Conservation (phyloP, 345 rosid species). For the Linum lewisii region DNA sequence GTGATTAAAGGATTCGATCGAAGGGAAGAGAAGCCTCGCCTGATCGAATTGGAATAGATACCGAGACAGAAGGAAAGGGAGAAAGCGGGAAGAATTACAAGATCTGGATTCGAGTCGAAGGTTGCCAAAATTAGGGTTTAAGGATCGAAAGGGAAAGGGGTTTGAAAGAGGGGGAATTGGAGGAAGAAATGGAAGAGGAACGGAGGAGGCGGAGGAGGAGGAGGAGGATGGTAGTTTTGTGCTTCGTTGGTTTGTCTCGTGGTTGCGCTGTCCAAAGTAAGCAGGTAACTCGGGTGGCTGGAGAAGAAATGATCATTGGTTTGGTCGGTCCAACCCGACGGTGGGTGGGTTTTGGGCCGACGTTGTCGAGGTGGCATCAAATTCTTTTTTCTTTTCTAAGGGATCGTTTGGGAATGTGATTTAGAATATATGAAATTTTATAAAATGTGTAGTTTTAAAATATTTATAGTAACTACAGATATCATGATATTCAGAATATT, state of each 20-base stretch:
- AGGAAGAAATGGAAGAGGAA: not conserved
- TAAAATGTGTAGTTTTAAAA: too few relatives aligned
- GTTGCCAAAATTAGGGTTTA: not conserved
- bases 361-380: too few relatives aligned
- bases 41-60: too few relatives aligned
- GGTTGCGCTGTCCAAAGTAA: not conserved
- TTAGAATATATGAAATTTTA: too few relatives aligned
- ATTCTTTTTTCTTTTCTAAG: too few relatives aligned
- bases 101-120: not conserved
- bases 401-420: too few relatives aligned
- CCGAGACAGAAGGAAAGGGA: too few relatives aligned
- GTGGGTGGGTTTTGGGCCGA: not conserved
- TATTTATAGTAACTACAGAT: too few relatives aligned
- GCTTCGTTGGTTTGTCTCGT: not conserved
- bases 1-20: conserved; percentile 17
- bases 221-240: not conserved
- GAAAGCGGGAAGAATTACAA: not conserved
- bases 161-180: not conserved
- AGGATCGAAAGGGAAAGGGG: not conserved
- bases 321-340: not conserved
- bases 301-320: not conserved
- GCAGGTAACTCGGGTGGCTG: not conserved
- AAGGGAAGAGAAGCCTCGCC: not conserved
- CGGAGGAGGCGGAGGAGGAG: not conserved
- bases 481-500: too few relatives aligned